Conservation (phyloP, 768 basidiomycete genomes). For the Psilocybe cubensis region DNA sequence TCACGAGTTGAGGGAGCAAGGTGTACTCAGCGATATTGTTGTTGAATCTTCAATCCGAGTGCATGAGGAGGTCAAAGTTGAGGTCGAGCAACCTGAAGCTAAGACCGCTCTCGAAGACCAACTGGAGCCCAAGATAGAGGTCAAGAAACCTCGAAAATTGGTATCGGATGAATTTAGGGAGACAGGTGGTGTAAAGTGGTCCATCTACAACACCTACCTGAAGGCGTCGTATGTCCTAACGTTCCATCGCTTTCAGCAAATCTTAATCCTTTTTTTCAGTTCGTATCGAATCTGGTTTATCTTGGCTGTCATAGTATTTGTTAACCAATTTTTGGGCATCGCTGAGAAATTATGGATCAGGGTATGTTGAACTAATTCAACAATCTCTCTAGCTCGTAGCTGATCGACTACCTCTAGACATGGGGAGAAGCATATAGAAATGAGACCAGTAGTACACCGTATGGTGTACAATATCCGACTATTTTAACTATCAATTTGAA, state of each 20-base stretch:
- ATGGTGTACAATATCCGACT: slow-evolving; percentile 31
- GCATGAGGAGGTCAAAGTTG: slow-evolving; percentile 45
- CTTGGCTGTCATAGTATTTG: slow-evolving; percentile 48
- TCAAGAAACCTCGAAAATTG: slow-evolving; percentile 72
- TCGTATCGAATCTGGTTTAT: slow-evolving; percentile 72
- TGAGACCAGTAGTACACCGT: slow-evolving; percentile 16
- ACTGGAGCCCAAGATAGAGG: slow-evolving; percentile 26
- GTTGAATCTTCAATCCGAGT: slow-evolving; percentile 46
- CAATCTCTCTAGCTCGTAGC: too few species aligned
- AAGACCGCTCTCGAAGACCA: slow-evolving; percentile 14
- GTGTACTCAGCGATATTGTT: slow-evolving; percentile 35
- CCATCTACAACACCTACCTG: slow-evolving; percentile 67
- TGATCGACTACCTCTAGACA: slow-evolving; percentile 33
- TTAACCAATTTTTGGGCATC: slow-evolving; percentile 55
- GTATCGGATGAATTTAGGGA: slow-evolving; percentile 84
- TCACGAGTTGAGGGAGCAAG: slow-evolving; percentile 61
- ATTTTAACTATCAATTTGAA: slow-evolving; percentile 33
- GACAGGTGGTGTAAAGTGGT: slow-evolving; percentile 82
- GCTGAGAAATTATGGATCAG: slow-evolving; percentile 78
- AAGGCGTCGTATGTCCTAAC: slow-evolving; percentile 61
- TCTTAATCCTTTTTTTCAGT: slow-evolving; percentile 29
- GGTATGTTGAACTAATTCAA: too few species aligned
- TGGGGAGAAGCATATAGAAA: slow-evolving; percentile 70
- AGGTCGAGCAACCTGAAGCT: slow-evolving; percentile 27
- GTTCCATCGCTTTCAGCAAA: neutral